Conservation (phyloP, 2,329 filamentous ascomycete species). For the Colletotrichum tanaceti region DNA sequence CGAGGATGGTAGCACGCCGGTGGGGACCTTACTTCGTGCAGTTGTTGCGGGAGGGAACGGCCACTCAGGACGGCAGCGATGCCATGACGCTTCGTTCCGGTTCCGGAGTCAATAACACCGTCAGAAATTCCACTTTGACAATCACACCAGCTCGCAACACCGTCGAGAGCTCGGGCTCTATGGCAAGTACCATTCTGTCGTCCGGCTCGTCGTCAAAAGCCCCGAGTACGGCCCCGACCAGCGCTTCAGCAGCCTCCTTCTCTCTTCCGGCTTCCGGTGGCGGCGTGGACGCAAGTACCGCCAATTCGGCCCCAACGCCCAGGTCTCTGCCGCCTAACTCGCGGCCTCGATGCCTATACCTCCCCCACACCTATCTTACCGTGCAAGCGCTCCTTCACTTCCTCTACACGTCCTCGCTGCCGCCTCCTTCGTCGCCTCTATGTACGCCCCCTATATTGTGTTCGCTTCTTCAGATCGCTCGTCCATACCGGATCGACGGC, state of each 20-base stretch:
- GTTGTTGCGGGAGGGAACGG: slow-evolving; percentile 83
- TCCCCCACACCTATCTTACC: slow-evolving; percentile 91
- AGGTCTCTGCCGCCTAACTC: slow-evolving; percentile 68
- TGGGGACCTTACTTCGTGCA: slow-evolving; percentile 98
- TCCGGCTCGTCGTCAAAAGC: slow-evolving; percentile 55
- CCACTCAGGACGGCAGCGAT: slow-evolving; percentile 78
- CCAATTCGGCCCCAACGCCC: slow-evolving; percentile 69
- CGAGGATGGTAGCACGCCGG: slow-evolving; percentile 83
- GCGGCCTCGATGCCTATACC: slow-evolving; percentile 86
- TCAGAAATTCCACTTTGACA: slow-evolving; percentile 84
- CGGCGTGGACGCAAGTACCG: slow-evolving; percentile 57
- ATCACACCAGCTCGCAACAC: slow-evolving; percentile 76
- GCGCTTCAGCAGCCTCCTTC: slow-evolving; percentile 48
- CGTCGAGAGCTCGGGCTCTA: slow-evolving; percentile 61
- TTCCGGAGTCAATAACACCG: slow-evolving; percentile 66
- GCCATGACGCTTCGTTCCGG: slow-evolving; percentile 78
- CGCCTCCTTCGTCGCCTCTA: slow-evolving; percentile 77
- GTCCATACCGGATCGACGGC: slow-evolving; percentile 93
- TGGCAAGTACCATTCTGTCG: slow-evolving; percentile 55
- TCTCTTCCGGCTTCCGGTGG: slow-evolving; percentile 43
- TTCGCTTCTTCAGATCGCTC: slow-evolving; percentile 90
- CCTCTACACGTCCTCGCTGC: slow-evolving; percentile 91
- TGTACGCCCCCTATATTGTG: slow-evolving; percentile 97
- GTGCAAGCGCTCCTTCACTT: slow-evolving; percentile 92
- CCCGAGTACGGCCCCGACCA: slow-evolving; percentile 59